Conservation (phyloP, 2,329 filamentous ascomycete species). For the Scytalidium lignicola region DNA sequence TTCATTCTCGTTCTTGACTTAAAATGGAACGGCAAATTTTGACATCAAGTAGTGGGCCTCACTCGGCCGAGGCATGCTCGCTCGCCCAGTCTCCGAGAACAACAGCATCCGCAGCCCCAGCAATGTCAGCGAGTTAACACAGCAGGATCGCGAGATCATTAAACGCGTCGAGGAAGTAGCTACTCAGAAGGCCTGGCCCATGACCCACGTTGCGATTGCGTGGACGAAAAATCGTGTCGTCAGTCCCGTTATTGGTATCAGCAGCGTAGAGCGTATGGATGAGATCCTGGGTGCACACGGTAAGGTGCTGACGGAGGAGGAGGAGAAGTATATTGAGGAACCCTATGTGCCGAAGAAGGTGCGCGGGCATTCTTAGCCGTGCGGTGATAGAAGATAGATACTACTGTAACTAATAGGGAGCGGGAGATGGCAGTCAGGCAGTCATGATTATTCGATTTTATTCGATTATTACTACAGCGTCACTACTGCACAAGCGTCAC, state of each 20-base stretch:
- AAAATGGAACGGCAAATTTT: too few species aligned
- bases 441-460: too few species aligned
- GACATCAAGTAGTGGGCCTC: conserved; percentile 15
- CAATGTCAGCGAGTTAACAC: conserved; percentile 7
- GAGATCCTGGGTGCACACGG: conserved; percentile 36
- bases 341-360: conserved; percentile 34
- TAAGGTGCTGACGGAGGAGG: conserved; percentile 38
- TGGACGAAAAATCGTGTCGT: conserved; percentile 40
- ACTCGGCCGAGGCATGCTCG: conserved; percentile 18
- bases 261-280: conserved; percentile 38
- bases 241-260: conserved; percentile 42
- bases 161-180: conserved; percentile 48
- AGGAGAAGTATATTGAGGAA: conserved; percentile 45
- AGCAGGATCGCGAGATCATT: conserved; percentile 32
- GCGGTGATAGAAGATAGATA: too few species aligned
- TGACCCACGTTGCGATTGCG: conserved; percentile 50
- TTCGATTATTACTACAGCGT: too few species aligned
- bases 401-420: too few species aligned
- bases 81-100: conserved; percentile 11
- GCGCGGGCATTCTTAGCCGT: conserved; percentile 1
- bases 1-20: too few species aligned
- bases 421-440: too few species aligned
- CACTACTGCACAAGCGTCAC: too few species aligned
- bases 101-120: background rate
- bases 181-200: conserved; percentile 46